Percentiles rank a stretch among this genome's conserved stretches.
Conservation (phyloP, 1,284 basidiomycete genomes). For the Golubevia sp. region DNA sequence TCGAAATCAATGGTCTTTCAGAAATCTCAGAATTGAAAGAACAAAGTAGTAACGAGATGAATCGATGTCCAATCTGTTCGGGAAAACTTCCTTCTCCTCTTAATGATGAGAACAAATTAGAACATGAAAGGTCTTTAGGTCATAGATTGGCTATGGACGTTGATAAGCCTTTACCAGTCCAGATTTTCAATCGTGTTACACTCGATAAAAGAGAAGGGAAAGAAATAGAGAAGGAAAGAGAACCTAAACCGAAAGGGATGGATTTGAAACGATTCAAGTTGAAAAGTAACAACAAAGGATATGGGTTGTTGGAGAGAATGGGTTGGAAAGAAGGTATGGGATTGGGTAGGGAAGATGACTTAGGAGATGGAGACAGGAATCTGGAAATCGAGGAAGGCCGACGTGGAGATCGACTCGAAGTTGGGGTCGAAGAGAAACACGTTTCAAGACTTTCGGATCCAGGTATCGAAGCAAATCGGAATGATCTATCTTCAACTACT, state of each 20-base stretch:
- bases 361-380: not conserved
- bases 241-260: not conserved
- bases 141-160: too few species aligned
- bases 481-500: too few species aligned
- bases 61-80: too few species aligned
- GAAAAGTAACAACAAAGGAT: not conserved
- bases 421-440: not conserved
- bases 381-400: not conserved
- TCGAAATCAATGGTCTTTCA: too few species aligned
- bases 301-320: not conserved
- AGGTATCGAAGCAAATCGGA: not conserved
- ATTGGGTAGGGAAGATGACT: slow-evolving; percentile 1
- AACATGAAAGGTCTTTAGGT: too few species aligned
- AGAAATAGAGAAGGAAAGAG: not conserved
- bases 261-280: not conserved
- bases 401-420: too few species aligned
- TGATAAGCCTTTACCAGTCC: not conserved
- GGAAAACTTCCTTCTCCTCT: too few species aligned
- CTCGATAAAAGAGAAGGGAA: not conserved
- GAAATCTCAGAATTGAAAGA: too few species aligned
- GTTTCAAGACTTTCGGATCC: not conserved
- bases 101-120: too few species aligned
- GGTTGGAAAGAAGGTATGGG: not conserved
- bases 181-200: too few species aligned
- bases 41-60: too few species aligned